Evolutionary conservation across 768 basidiomycete genomes (phyloP).

Genomic region (Daedalea quercina): DNA sequence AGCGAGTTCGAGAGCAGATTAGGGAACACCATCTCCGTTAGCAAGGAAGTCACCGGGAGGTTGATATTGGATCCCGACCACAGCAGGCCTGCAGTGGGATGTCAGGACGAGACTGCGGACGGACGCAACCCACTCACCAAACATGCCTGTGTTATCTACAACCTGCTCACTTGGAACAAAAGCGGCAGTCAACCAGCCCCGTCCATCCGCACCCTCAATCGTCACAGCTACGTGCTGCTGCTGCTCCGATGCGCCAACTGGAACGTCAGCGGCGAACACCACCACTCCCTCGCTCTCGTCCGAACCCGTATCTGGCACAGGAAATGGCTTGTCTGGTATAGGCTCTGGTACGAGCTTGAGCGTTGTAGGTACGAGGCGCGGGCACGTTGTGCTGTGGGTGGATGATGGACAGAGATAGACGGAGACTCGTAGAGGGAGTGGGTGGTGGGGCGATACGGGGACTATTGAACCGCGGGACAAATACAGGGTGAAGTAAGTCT

Average conservation of each 20-base stretch:
- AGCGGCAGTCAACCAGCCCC: slow-evolving; percentile 58
- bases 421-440: slow-evolving; percentile 37
- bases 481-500: slow-evolving; percentile 43
- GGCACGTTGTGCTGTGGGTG: slow-evolving; percentile 7
- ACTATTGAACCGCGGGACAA: slow-evolving; percentile 54
- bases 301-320: slow-evolving; percentile 57
- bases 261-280: slow-evolving; percentile 48
- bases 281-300: slow-evolving; percentile 75
- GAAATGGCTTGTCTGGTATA: slow-evolving; percentile 46
- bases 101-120: neutral
- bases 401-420: slow-evolving; percentile 38
- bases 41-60: slow-evolving; percentile 25
- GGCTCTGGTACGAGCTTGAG: slow-evolving; percentile 64
- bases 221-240: slow-evolving; percentile 40
- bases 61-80: slow-evolving; percentile 4
- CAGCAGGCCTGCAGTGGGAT: slow-evolving; percentile 4
- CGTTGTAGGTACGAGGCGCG: slow-evolving; percentile 30
- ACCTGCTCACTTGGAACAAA: slow-evolving; percentile 33
- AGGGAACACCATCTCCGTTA: slow-evolving; percentile 44
- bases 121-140: slow-evolving; percentile 34
- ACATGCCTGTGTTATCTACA: slow-evolving; percentile 26
- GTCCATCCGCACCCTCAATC: slow-evolving; percentile 41
- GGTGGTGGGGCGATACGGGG: slow-evolving; percentile 42
- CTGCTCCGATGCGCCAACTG: slow-evolving; percentile 8
- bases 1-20: slow-evolving; percentile 53